phyloP scores from a whole-genome alignment of 1,284 basidiomycete species.

The Trichosporon faecale region DNA sequence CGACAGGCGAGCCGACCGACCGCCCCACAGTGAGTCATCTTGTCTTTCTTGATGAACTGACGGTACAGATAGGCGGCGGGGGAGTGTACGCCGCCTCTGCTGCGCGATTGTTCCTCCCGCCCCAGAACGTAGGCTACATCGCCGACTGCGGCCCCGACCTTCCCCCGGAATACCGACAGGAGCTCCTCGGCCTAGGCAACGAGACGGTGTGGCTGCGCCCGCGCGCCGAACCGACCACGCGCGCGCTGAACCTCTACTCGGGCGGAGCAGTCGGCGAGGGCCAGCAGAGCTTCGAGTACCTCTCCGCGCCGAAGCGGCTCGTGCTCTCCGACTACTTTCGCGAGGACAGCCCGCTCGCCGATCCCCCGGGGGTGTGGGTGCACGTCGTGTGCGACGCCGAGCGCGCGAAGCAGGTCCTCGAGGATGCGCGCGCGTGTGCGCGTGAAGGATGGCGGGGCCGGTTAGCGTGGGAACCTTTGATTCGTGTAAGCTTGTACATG shows the following conservation, averaged over 20 bases:
- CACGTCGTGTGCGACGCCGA: constrained; percentile 84
- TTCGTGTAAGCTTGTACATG: constrained; percentile 11
- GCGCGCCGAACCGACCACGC: constrained; percentile 61
- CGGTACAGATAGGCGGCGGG: constrained; percentile 76
- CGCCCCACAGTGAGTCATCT: background rate
- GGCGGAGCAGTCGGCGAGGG: constrained; percentile 58
- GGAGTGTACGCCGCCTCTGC: constrained; percentile 62
- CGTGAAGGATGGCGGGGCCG: constrained; percentile 60
- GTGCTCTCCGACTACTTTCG: constrained; percentile 64
- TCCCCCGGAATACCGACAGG: constrained; percentile 59
- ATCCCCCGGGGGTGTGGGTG: constrained; percentile 58
- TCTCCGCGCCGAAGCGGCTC: constrained; percentile 69
- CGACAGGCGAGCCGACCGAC: background rate
- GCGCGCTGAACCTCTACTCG: constrained; percentile 72
- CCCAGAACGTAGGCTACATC: constrained; percentile 68
- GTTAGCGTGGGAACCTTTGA: constrained; percentile 77
- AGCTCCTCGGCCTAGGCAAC: constrained; percentile 64
- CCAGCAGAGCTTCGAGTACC: constrained; percentile 70
- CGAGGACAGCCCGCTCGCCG: constrained; percentile 54
- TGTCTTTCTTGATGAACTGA: background rate
- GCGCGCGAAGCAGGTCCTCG: constrained; percentile 66
- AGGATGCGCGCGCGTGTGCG: constrained; percentile 59
- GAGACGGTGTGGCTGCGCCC: constrained; percentile 78
- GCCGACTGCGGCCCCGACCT: constrained; percentile 81
- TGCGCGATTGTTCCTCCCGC: constrained; percentile 32